A percentile compares a stretch with the other conserved stretches of the same genome.
phyloP scores from a whole-genome alignment of 495 filamentous ascomycete species.

The Hyaloscypha bicolor region DNA sequence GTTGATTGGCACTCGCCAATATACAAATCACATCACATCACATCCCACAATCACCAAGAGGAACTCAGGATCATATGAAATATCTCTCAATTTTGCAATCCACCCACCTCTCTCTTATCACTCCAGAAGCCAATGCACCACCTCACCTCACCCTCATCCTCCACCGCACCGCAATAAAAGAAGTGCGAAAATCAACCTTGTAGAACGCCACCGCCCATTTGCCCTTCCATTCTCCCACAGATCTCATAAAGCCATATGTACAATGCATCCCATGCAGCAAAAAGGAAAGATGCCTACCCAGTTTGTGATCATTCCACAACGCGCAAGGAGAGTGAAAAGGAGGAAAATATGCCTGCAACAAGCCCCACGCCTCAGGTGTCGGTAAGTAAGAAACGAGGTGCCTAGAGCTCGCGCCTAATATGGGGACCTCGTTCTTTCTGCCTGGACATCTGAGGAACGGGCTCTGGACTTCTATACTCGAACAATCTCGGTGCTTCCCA shows the following conservation, averaged over 20 bases:
- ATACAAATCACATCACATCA: no score
- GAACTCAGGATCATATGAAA: background rate
- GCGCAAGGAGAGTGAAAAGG: slow-evolving; percentile 12
- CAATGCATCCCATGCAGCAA: slow-evolving; percentile 29
- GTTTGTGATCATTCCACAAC: slow-evolving; percentile 7
- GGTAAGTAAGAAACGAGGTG: background rate
- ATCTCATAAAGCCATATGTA: slow-evolving; percentile 29
- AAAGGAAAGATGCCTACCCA: slow-evolving; percentile 30
- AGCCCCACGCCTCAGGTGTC: slow-evolving; percentile 19
- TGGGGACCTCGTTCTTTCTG: background rate
- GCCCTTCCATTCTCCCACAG: slow-evolving; percentile 29
- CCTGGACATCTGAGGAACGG: background rate
- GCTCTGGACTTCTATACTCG: slow-evolving; percentile 8
- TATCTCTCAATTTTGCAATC: background rate
- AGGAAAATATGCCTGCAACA: slow-evolving; percentile 24
- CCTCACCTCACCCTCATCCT: background rate
- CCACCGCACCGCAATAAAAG: background rate
- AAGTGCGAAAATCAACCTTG: slow-evolving; percentile 7
- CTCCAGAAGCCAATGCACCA: background rate
- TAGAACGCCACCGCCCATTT: slow-evolving; percentile 22
- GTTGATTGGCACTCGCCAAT: no score
- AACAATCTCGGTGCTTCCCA: slow-evolving; percentile 12
- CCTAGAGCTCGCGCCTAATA: background rate
- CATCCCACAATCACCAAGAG: no score
- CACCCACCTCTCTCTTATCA: background rate